Base-by-base conservation (phyloP, 306 rosid species). In the Clitoria ternatea region DNA sequence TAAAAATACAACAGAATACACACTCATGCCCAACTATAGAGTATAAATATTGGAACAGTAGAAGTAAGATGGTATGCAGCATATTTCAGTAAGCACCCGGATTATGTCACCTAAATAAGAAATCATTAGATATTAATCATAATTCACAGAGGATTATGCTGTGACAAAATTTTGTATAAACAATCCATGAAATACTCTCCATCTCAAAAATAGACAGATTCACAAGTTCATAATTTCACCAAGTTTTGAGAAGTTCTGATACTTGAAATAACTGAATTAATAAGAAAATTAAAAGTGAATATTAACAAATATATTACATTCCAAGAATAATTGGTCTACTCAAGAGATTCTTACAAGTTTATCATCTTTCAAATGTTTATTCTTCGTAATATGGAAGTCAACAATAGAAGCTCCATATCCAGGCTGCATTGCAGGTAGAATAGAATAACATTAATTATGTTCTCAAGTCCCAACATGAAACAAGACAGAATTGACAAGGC, bases 331-430 rank as follows among this genome's bases (percentile, higher is more conserved):
- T 43, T 74, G 52, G 23, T 56, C 47, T 62, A 67, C 26, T 60
- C 57, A 39, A 63, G 69, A 78, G 73, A 71, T 72, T 66, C 99
- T 91, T 91, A 95, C 99, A 81, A 89, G 79, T 81, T 79, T 84
- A 20, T 85, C 96, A 20, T 85, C 96, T 17, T 60, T 69, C 6
- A 70, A 77, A 80, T 17, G 36, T 1, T 72, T 60, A 39, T 55
- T 66, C 86, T 86, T 91, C 15, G 87, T 62, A 68, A 95, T 79
- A 63, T 83, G 87, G 69, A 95, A 87, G 83, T 91, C 99, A 64
- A 72, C 36, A n/a, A 79, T 37, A 33, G 57, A 82, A 19, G 85
- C 83, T 70, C 92, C 92, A 81, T 81, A 95, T 67, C 99, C 99
- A 35, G 97, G 88, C 99, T 91, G 86, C 78, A 79, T 63, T 29